These are phyloP conservation scores for Moesziomyces sp. DNA, from an alignment of 1,284 basidiomycete species.

Conservation along the genomic window DNA sequence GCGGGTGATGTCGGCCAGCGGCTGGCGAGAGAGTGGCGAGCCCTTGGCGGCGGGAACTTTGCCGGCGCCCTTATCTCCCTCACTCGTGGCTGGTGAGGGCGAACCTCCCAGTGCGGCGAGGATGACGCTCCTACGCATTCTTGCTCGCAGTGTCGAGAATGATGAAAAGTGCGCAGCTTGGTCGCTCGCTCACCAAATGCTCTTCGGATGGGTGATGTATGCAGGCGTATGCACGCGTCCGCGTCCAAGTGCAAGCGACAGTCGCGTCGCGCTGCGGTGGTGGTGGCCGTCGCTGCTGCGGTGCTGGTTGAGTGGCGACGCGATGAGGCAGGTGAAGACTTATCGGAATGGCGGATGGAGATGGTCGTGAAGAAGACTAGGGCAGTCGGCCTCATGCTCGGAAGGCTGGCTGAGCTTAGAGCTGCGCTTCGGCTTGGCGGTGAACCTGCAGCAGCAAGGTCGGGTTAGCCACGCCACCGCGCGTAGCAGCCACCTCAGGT, in stretches of 20 bases:
- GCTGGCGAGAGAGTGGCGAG: constrained; percentile 19
- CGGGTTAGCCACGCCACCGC: background rate
- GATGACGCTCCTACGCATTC: constrained; percentile 43
- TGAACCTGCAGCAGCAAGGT: background rate
- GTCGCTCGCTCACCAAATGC: background rate
- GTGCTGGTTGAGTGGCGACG: background rate
- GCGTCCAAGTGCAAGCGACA: background rate
- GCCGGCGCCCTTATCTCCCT: constrained; percentile 11
- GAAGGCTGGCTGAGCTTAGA: constrained; percentile 1
- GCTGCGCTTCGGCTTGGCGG: constrained; percentile 11
- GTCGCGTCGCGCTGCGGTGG: background rate
- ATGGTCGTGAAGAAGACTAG: background rate
- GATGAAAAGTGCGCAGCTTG: background rate
- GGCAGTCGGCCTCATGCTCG: background rate
- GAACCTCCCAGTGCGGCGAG: constrained; percentile 39
- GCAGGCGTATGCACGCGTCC: constrained; percentile 4
- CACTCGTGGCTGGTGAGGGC: constrained; percentile 16
- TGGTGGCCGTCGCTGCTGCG: background rate
- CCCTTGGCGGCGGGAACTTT: constrained; percentile 21
- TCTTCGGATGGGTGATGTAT: background rate
- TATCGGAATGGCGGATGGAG: background rate
- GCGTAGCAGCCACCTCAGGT: background rate
- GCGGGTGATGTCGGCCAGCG: constrained; percentile 32
- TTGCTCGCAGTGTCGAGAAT: background rate
- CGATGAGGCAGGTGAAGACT: background rate